Base-by-base conservation (phyloP, 2,329 filamentous ascomycete genomes). In the Dothideomycetidae sp. region DNA sequence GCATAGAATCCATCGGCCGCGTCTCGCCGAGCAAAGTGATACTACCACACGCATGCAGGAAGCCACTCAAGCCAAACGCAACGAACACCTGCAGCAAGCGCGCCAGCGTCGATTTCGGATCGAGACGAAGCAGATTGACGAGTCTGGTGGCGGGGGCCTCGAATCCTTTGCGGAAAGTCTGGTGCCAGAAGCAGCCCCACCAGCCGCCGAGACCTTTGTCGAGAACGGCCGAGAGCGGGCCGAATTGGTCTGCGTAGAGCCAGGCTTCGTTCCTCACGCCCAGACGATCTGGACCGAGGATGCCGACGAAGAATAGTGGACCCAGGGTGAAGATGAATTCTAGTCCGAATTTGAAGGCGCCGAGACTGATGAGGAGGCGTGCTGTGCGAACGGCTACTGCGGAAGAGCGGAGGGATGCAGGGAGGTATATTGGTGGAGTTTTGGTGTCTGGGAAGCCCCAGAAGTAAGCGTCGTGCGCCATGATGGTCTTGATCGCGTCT, bases 151-250 rank as follows among this genome's bases (percentile, higher is more conserved):
- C 61, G 0, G 78, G 77, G 3, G 74, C 68, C 28, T 71, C 59
- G 51, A 88, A 85, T 2, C 72, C 74, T 39, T 75, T 69, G 1
- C 85, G 78, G 60, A 93, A 92, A 2, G 78, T 77, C 58, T 94
- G 86, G 56, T 96, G 88, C 88, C 88, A 94, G 68, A 75, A 88
- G 14, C 65, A 67, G 31, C 81, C 77, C 88, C 88, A 96, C 59
- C 78, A 80, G 1, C 85, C 86, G 1, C 71, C 68, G 2, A 94
- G 63, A 0, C 88, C 86, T 41, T 73, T 65, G 43, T 84, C 72
- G 9, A 77, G 57, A 2, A 86, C 64, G 16, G 64, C 58, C 0
- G 49, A 28, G 44, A 67, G 66, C 2, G 60, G 52, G 1, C 73
- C 73, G 57, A 70, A 79, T 10, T 59, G 56, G n/a, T 68, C 62